Evolutionary conservation across 805 yeast genomes (phyloP), one percentile per base, ranked within the genome.

Genomic region (Spathaspora boniae): DNA sequence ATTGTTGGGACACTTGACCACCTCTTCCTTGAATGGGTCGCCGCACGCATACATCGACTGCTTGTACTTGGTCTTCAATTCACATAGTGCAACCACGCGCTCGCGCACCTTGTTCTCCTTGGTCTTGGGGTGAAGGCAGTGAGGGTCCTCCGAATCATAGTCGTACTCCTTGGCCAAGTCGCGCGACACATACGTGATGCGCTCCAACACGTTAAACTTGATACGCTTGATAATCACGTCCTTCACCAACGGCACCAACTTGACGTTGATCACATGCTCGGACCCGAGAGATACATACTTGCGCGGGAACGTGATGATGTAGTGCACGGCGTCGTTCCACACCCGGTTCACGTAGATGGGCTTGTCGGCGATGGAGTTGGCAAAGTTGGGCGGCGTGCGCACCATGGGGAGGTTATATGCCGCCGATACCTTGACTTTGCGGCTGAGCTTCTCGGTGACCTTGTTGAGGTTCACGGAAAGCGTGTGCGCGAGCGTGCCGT

Each of bases 291-390:
- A 68, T 8, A 83, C 76, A 53, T 70, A 84, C 48, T 84, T 85
- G 39, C 71, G 71, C 0, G 89, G 88, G 40, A 85, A 71, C 0
- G 87, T 74, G 11, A 85, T 70, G 44, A 82, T 82, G 56, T 85
- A 85, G 37, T 78, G 78, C 24, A 85, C 57, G 0, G 86, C 56
- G 37, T 82, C 80, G 46, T 78, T 77, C 93, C 93, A 85, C 1
- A 78, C 70, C 42, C 85, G 69, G 52, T 81, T 82, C 23, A 85
- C 86, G 53, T 80, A 83, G 12, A 85, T 74, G 0, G 94, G 87
- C 50, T 82, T 85, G 51, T 83, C 82, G 5, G 77, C 65, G 6
- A 75, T 72, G 3, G 78, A 70, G 23, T 74, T 70, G 2, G 79
- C 78, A 51, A 72, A 70, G 4, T 76, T 70, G 0, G 81, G 81